phyloP scores from a whole-genome alignment of 257 asterid genomes.

The Lycium ferocissimum region DNA sequence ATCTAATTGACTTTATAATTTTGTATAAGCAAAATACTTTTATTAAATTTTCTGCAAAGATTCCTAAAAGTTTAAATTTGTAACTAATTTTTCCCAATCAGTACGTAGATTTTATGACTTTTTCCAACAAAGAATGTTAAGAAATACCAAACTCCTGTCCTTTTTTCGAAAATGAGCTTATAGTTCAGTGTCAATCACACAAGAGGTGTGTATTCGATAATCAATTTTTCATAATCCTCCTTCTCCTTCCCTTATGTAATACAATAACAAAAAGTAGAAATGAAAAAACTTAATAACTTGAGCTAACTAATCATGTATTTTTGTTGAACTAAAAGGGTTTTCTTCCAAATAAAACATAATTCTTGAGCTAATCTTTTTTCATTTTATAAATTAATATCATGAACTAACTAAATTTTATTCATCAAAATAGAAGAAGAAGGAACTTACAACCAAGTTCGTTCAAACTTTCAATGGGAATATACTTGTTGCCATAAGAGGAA shows the following conservation, averaged over 20 bases:
- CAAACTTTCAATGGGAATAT: background rate
- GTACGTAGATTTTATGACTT: background rate
- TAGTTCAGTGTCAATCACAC: background rate
- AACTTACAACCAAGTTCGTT: background rate
- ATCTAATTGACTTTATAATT: background rate
- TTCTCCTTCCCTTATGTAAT: too few species aligned
- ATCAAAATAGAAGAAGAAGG: background rate
- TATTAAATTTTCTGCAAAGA: background rate
- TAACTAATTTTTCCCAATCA: background rate
- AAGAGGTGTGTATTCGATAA: background rate
- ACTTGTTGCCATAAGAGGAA: background rate
- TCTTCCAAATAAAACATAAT: background rate
- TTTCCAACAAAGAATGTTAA: background rate
- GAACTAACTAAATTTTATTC: background rate
- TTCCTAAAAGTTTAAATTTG: background rate
- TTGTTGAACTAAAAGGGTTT: background rate
- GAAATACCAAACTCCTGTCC: background rate
- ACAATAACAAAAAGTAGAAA: too few species aligned
- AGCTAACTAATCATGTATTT: background rate
- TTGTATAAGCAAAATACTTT: background rate
- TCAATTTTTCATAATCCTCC: background rate
- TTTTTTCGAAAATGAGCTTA: background rate
- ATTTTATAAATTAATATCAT: background rate
- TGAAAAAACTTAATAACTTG: background rate
- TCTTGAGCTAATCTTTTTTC: background rate